Percentiles rank a stretch among this genome's conserved stretches.
Evolutionary conservation across 1,284 basidiomycete genomes (phyloP).

Genomic region (Hemileia vastatrix): DNA sequence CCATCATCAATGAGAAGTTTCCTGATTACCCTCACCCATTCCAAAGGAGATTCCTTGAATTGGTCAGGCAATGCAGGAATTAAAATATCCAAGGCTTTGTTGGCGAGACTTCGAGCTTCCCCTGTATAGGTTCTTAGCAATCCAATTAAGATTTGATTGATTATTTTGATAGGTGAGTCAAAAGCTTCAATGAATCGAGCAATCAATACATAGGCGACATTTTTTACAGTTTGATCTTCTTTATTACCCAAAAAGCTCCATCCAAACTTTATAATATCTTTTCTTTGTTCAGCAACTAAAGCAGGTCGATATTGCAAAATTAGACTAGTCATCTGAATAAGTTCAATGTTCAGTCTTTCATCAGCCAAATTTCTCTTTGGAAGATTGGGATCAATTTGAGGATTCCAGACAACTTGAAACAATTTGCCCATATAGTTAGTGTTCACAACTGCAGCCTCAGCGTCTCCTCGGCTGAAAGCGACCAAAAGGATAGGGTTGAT

Average conservation of each 20-base stretch:
- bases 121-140: constrained; percentile 72
- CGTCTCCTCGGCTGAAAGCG: constrained; percentile 54
- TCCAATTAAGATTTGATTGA: constrained; percentile 85
- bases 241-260: constrained; percentile 72
- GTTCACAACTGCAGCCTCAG: constrained; percentile 55
- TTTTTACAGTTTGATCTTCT: constrained; percentile 85
- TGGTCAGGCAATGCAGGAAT: constrained; percentile 65
- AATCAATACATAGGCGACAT: constrained; percentile 82
- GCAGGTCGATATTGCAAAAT: constrained; percentile 75
- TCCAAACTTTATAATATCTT: constrained; percentile 90
- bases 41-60: constrained; percentile 52
- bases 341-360: constrained; percentile 77
- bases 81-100: constrained; percentile 83
- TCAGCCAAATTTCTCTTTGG: constrained; percentile 55
- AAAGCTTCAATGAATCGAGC: constrained; percentile 90
- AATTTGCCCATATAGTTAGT: constrained; percentile 60
- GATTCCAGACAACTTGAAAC: constrained; percentile 69
- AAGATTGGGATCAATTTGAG: constrained; percentile 50
- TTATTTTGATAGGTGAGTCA: constrained; percentile 85
- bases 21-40: constrained; percentile 84
- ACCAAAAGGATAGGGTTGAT: constrained; percentile 80
- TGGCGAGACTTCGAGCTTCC: constrained; percentile 64
- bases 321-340: constrained; percentile 80
- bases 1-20: constrained; percentile 84
- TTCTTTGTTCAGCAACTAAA: constrained; percentile 68